A percentile compares a stretch with the other conserved stretches of the same genome.
Conservation (phyloP, 1,284 basidiomycete species). For the Trametes pubescens region DNA sequence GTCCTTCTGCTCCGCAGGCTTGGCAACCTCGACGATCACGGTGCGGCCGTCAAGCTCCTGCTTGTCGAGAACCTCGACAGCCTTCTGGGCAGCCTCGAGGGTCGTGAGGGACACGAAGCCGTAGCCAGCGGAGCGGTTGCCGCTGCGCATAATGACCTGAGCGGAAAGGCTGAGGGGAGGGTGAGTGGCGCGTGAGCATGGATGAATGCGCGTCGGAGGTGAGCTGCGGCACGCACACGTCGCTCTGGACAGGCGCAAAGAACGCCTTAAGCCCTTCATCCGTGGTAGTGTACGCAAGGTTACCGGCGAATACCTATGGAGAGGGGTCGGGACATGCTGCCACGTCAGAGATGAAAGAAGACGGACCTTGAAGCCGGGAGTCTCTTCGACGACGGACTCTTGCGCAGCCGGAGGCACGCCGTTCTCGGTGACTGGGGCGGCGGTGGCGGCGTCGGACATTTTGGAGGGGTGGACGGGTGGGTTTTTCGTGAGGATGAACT, state of each 20-base stretch:
- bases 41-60: conserved; percentile 87
- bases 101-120: conserved; percentile 89
- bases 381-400: conserved; percentile 70
- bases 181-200: conserved; percentile 24
- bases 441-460: conserved; percentile 89
- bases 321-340: conserved; percentile 34
- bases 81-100: conserved; percentile 85
- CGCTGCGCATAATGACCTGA: conserved; percentile 79
- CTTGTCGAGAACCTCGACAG: conserved; percentile 87
- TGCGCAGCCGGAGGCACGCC: conserved; percentile 81
- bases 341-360: conserved; percentile 39
- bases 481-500: conserved; percentile 61
- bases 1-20: conserved; percentile 87
- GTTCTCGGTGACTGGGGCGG: conserved; percentile 79
- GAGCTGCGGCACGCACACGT: conserved; percentile 68
- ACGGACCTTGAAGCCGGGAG: conserved; percentile 76
- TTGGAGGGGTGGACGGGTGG: conserved; percentile 63
- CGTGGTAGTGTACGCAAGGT: conserved; percentile 88
- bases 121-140: conserved; percentile 86
- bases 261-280: conserved; percentile 91
- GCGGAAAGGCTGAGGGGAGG: conserved; percentile 47
- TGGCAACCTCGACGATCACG: conserved; percentile 90
- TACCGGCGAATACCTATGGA: conserved; percentile 83
- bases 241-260: conserved; percentile 82
- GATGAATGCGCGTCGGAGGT: conserved; percentile 16